Evolutionary conservation across 164 flowering plant species (phyloP), one percentile per base, ranked within the genome.

Genomic region (Brasenia schreberi): DNA sequence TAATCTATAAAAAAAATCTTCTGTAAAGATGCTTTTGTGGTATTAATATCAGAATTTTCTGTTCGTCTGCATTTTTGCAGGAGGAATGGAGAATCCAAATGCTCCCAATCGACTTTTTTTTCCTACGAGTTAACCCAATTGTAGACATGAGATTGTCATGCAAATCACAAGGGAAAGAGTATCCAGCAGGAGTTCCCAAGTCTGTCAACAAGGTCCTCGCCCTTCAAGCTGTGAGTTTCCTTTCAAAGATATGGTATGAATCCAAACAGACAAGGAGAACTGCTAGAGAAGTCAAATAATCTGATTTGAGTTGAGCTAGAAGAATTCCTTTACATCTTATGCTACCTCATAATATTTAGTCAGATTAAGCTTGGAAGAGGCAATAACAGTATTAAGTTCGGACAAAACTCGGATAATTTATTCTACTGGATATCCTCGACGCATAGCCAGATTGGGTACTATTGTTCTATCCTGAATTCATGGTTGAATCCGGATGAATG

Each of bases 71-170:
- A 7, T 5, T 18, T 62, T 52, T 81, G 81, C 78, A 91, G 96
- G 94, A 85, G 53, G 92, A 85, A 62, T 89, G 96, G 96, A 86
- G 94, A 70, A 79, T 91, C 63, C 86, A 87, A 68, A 91, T 86
- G 94, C 75, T 88, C 68, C 92, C 93, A 6, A 76, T 86, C 70
- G 71, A 87, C 6, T 82, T 89, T 77, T 60, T 91, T 27, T 86
- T 87, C 71, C 71, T 89, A 18, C 82, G 84, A 0, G 86, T 80
- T 33, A 69, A 69, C 67, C 96, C 95, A 49, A 78, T 79, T 0
- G 69, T 89, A 5, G 96, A 92, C 70, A 80, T 89, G 83, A 80
- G 84, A 64, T 59, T 92, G 72, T 80, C 72, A 76, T 85, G 83
- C 73, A 87, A 79, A 75, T 62, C 84, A 18, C 56, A 72, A 12